These are phyloP conservation scores for Yamadazyma sp. DNA, from an alignment of 1,139 yeast species.

Conservation along the genomic window DNA sequence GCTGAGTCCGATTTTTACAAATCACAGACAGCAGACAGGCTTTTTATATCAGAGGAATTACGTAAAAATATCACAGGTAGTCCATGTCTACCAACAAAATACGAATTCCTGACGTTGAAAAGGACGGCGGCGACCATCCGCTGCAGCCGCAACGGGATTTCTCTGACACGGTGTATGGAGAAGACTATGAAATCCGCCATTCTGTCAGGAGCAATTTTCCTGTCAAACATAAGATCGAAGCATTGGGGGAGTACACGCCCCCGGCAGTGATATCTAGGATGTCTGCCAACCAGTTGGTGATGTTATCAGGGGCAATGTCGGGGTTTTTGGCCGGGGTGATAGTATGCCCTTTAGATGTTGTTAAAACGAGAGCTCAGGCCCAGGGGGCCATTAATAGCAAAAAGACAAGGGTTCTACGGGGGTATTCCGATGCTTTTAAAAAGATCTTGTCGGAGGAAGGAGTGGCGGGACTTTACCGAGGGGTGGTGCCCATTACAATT, in stretches of 20 bases:
- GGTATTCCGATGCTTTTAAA: slow-evolving; percentile 60
- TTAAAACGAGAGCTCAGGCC: slow-evolving; percentile 48
- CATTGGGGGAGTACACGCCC: slow-evolving; percentile 22
- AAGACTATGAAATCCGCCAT: slow-evolving; percentile 36
- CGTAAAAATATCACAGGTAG: no score
- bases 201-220: slow-evolving; percentile 22
- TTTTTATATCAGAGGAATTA: background rate
- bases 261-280: slow-evolving; percentile 23
- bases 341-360: slow-evolving; percentile 49
- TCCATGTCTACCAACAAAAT: slow-evolving; percentile 3
- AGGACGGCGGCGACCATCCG: background rate
- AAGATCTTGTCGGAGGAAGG: slow-evolving; percentile 79
- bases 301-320: slow-evolving; percentile 45
- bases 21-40: slow-evolving; percentile 1
- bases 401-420: slow-evolving; percentile 42
- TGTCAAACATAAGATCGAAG: slow-evolving; percentile 23
- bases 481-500: slow-evolving; percentile 83
- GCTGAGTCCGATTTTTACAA: slow-evolving; percentile 5
- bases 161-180: slow-evolving; percentile 42
- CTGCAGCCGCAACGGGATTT: slow-evolving; percentile 22
- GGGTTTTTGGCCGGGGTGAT: slow-evolving; percentile 49
- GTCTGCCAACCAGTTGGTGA: slow-evolving; percentile 37
- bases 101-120: background rate
- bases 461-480: slow-evolving; percentile 78
- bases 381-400: slow-evolving; percentile 27